phyloP scores from a whole-genome alignment of 2,329 filamentous ascomycete genomes.

The Ophiostoma sp. region DNA sequence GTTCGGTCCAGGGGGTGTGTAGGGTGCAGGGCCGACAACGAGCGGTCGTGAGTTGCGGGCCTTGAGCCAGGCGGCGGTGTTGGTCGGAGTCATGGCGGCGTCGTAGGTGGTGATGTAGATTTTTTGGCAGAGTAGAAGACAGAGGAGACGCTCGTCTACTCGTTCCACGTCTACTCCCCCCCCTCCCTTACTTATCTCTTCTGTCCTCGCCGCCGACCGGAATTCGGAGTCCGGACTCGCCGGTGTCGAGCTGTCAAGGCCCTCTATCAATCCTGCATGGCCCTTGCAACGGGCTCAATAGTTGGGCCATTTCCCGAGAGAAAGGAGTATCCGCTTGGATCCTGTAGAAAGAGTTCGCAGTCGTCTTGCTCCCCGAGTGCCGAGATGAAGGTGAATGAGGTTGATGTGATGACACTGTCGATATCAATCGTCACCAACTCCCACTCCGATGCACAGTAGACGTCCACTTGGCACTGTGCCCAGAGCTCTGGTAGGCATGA shows the following conservation, averaged over 20 bases:
- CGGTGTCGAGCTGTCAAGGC: not conserved
- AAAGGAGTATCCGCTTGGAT: not conserved
- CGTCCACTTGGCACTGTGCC: too few species aligned
- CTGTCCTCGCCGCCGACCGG: not conserved
- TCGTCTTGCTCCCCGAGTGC: not conserved
- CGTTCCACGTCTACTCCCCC: too few species aligned
- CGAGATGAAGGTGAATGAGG: not conserved
- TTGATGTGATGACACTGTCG: too few species aligned
- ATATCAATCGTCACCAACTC: too few species aligned
- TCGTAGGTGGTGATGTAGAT: not conserved
- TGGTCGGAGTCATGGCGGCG: not conserved
- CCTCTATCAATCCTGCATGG: not conserved
- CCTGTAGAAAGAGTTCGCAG: not conserved
- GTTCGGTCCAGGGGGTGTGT: not conserved
- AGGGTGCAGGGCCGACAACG: not conserved
- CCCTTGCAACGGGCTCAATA: not conserved
- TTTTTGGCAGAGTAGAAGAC: not conserved
- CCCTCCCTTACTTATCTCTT: not conserved
- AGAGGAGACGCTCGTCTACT: not conserved
- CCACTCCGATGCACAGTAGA: too few species aligned
- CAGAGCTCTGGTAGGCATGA: too few species aligned
- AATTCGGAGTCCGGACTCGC: slow-evolving; percentile 13
- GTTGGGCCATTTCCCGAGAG: not conserved
- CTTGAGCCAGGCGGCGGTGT: slow-evolving; percentile 10
- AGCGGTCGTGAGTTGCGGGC: slow-evolving; percentile 1